phyloP scores from a whole-genome alignment of 257 asterid species.

The Nicotiana paniculata region DNA sequence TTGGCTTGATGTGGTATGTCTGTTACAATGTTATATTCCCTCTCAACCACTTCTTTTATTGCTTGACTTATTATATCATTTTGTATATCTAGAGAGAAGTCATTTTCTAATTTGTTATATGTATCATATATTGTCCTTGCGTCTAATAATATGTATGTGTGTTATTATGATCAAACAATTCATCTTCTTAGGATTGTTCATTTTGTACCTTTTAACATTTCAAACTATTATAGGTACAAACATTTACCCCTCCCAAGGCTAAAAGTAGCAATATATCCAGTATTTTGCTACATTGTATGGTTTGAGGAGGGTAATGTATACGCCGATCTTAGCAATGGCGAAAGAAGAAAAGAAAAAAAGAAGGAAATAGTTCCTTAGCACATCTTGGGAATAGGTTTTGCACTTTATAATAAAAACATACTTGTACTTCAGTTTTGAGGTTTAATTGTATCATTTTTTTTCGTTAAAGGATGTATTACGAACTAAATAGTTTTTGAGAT shows the following conservation, averaged over 20 bases:
- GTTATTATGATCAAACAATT: neutral
- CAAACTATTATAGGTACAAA: neutral
- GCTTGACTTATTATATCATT: neutral
- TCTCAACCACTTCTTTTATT: conserved; percentile 21
- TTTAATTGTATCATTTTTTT: neutral
- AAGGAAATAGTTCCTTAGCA: neutral
- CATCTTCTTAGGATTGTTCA: neutral
- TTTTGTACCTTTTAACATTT: neutral
- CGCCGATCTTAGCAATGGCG: no score
- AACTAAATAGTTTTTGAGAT: no score
- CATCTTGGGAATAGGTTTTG: neutral
- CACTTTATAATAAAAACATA: neutral
- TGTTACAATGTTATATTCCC: conserved; percentile 22
- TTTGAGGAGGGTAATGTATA: no score
- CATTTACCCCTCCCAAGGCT: neutral
- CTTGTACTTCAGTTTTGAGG: neutral
- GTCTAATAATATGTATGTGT: no score
- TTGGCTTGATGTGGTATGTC: conserved; percentile 32
- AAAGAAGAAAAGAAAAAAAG: no score
- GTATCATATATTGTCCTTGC: neutral
- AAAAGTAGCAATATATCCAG: no score
- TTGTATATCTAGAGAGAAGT: neutral
- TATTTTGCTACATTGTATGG: no score
- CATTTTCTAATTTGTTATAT: neutral
- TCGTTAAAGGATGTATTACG: neutral